Evolutionary conservation across 345 rosid genomes (phyloP).

Genomic region (Corymbia maculata): DNA sequence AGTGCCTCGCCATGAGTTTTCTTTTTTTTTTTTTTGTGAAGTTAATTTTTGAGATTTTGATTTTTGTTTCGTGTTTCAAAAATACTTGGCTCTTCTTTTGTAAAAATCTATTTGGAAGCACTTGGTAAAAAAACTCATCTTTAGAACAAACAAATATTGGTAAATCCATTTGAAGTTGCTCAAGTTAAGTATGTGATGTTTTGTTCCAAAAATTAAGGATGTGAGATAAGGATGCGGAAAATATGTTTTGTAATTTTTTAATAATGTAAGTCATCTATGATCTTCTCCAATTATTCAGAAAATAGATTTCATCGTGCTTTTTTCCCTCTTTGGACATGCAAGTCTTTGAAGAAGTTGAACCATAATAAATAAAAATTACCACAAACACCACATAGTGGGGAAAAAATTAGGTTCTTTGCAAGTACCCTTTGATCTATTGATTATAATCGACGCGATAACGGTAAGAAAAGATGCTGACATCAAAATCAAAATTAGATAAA

Average conservation of each 20-base stretch:
- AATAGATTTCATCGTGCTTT: background rate
- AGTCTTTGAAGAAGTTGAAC: background rate
- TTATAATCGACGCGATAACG: background rate
- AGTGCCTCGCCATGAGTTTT: background rate
- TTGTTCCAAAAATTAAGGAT: background rate
- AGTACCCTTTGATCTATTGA: background rate
- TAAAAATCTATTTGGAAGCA: background rate
- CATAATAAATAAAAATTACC: background rate
- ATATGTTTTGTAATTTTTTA: background rate
- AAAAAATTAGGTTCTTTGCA: background rate
- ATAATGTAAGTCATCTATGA: background rate
- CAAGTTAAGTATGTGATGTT: background rate
- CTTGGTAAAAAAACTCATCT: background rate
- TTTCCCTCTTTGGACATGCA: background rate
- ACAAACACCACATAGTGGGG: background rate
- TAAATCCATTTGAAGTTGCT: background rate
- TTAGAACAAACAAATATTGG: background rate
- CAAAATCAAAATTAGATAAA: background rate
- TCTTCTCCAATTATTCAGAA: background rate
- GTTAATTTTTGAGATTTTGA: background rate
- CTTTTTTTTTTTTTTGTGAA: background rate
- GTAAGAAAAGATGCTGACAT: background rate
- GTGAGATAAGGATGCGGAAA: background rate
- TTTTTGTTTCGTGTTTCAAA: background rate
- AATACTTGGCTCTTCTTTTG: background rate